phyloP scores from a whole-genome alignment of 2,329 filamentous ascomycete species.

The Tolypocladium tundrense region DNA sequence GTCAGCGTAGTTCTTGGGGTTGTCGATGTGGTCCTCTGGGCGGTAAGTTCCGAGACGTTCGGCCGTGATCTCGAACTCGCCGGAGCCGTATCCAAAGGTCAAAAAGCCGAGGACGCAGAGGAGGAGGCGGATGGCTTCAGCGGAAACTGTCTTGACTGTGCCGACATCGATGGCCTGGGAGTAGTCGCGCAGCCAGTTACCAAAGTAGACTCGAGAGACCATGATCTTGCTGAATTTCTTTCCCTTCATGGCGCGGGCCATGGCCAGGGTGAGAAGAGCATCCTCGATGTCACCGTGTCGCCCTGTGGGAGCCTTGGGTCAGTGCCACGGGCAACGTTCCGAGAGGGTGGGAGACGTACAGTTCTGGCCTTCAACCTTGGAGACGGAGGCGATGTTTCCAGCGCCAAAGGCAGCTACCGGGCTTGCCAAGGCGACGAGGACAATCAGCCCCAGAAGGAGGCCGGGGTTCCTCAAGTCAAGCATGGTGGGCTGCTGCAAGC shows the following conservation, averaged over 20 bases:
- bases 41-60: slow-evolving; percentile 77
- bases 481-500: slow-evolving; percentile 24
- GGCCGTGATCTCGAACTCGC: slow-evolving; percentile 74
- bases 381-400: slow-evolving; percentile 75
- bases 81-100: slow-evolving; percentile 76
- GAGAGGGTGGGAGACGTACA: slow-evolving; percentile 36
- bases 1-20: slow-evolving; percentile 82
- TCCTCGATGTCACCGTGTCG: slow-evolving; percentile 91
- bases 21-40: slow-evolving; percentile 66
- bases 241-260: slow-evolving; percentile 39
- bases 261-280: slow-evolving; percentile 63
- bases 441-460: slow-evolving; percentile 42
- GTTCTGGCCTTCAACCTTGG: slow-evolving; percentile 74
- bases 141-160: slow-evolving; percentile 81
- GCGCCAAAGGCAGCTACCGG: slow-evolving; percentile 74
- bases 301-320: slow-evolving; percentile 32
- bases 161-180: slow-evolving; percentile 90
- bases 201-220: slow-evolving; percentile 87
- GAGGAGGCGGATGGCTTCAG: slow-evolving; percentile 81
- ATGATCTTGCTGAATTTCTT: slow-evolving; percentile 86
- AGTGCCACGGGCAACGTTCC: neutral
- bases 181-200: slow-evolving; percentile 91
- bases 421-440: slow-evolving; percentile 57
- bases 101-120: slow-evolving; percentile 86
- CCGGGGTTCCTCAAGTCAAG: slow-evolving; percentile 35